Base-by-base conservation (phyloP, 805 yeast genomes). In the Candida railenensis region DNA sequence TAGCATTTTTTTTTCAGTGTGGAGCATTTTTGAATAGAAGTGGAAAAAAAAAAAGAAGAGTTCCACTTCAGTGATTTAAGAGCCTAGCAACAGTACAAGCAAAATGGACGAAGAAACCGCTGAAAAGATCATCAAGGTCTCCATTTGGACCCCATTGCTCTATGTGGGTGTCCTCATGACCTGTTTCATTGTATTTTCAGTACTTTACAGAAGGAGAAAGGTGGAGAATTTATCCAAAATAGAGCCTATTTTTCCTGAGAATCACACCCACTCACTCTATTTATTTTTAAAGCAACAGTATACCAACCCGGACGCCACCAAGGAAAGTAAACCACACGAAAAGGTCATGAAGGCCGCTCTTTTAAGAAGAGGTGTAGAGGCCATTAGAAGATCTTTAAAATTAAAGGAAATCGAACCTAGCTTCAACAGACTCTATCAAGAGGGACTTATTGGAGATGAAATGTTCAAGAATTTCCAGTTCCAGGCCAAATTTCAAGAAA, bases 361-460 rank as follows among this genome's bases (percentile, higher is more conserved):
- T 46, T 69, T 78, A 48, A 73, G 80, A 59, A 64, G 81, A 41
- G 82, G 96, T n/a, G 86, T 91, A 7, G 98, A 92, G 67, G 87
- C 90, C 9, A 74, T 94, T 47, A 82, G 95, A 65, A 79, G 96
- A 59, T 76, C 94, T 49, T 76, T 92, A 65, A 86, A 87, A 59
- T 70, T 90, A 62, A 85, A 87, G 62, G 97, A 92, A 61, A 74
- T 79, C 51, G 87, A 87, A 63, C 83, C 84, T 4, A 81, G 76
- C 47, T 78, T 89, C 58, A 81, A 78, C 43, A 73, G 78, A 45
- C 72, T 94, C 49, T 91, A 90, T 63, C 92, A 91, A 60, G 81
- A 81, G 45, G 98, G 98, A 0, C 82, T 90, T 15, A 83, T 94
- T 51, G 97, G 97, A 30, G 98, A 94, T 58, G 96, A 87, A 44